phyloP scores from a whole-genome alignment of 495 filamentous ascomycete genomes.

The Penicillium atrosanguineum region DNA sequence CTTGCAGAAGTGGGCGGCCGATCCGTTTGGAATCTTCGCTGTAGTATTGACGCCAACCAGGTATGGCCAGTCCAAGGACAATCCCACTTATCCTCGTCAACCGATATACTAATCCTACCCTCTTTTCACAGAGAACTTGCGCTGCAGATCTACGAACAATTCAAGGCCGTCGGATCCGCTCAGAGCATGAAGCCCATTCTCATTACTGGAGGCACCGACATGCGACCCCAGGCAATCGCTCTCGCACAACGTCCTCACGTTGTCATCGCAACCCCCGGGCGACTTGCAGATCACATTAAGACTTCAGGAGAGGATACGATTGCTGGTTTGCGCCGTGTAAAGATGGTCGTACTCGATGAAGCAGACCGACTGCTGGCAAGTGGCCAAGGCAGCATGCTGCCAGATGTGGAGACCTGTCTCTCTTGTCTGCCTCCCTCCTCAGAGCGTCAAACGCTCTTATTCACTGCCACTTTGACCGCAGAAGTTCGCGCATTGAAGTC shows the following conservation, averaged over 20 bases:
- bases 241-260: constrained; percentile 81
- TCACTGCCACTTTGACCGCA: constrained; percentile 93
- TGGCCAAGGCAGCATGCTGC: constrained; percentile 80
- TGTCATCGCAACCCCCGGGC: constrained; percentile 90
- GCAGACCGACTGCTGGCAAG: constrained; percentile 84
- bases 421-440: constrained; percentile 67
- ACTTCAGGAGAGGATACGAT: constrained; percentile 89
- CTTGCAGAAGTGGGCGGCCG: constrained; percentile 86
- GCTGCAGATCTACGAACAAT: constrained; percentile 92
- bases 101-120: neutral
- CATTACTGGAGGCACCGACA: constrained; percentile 87
- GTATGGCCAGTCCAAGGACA: constrained; percentile 35
- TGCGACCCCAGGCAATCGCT: constrained; percentile 83
- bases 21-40: constrained; percentile 88
- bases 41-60: constrained; percentile 86
- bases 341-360: constrained; percentile 92
- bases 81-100: neutral
- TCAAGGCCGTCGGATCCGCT: constrained; percentile 83
- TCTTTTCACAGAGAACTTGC: constrained; percentile 69
- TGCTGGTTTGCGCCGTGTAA: constrained; percentile 69
- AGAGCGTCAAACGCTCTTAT: constrained; percentile 86
- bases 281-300: constrained; percentile 89
- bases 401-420: constrained; percentile 86
- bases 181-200: constrained; percentile 82
- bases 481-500: constrained; percentile 83